phyloP scores from a whole-genome alignment of 2,329 filamentous ascomycete genomes.

The Knufia petricola region DNA sequence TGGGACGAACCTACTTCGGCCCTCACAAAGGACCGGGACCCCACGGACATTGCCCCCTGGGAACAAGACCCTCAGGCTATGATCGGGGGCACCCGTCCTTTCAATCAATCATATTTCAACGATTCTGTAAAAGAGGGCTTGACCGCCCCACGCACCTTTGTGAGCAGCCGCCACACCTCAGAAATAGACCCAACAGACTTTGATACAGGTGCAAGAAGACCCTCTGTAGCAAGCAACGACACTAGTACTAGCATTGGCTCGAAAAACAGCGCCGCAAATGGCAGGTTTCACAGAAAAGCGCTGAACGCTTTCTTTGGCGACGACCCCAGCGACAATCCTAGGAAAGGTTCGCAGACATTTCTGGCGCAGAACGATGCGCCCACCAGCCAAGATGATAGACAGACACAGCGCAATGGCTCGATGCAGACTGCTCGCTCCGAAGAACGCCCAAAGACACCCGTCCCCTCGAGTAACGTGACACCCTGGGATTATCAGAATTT shows the following conservation, averaged over 20 bases:
- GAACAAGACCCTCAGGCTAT: slow-evolving; percentile 22
- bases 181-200: slow-evolving; percentile 54
- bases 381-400: slow-evolving; percentile 45
- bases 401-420: slow-evolving; percentile 65
- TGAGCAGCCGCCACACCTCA: slow-evolving; percentile 42
- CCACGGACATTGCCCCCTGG: slow-evolving; percentile 25
- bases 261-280: slow-evolving; percentile 58
- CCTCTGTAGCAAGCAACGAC: slow-evolving; percentile 78
- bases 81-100: slow-evolving; percentile 16
- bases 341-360: slow-evolving; percentile 40
- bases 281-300: slow-evolving; percentile 60
- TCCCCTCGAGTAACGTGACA: slow-evolving; percentile 80
- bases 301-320: slow-evolving; percentile 89
- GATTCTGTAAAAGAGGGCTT: slow-evolving; percentile 32
- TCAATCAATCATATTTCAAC: slow-evolving; percentile 20
- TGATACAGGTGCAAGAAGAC: slow-evolving; percentile 64
- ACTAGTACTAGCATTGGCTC: slow-evolving; percentile 81
- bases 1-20: slow-evolving; percentile 23
- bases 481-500: slow-evolving; percentile 93
- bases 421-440: slow-evolving; percentile 55
- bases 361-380: slow-evolving; percentile 51
- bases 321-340: slow-evolving; percentile 53
- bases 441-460: slow-evolving; percentile 40
- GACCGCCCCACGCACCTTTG: slow-evolving; percentile 56
- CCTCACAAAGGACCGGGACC: slow-evolving; percentile 19